Percentiles rank a stretch among this genome's conserved stretches.
Conservation (phyloP, 2,329 filamentous ascomycete genomes). For the Xylariaceae sp. region DNA sequence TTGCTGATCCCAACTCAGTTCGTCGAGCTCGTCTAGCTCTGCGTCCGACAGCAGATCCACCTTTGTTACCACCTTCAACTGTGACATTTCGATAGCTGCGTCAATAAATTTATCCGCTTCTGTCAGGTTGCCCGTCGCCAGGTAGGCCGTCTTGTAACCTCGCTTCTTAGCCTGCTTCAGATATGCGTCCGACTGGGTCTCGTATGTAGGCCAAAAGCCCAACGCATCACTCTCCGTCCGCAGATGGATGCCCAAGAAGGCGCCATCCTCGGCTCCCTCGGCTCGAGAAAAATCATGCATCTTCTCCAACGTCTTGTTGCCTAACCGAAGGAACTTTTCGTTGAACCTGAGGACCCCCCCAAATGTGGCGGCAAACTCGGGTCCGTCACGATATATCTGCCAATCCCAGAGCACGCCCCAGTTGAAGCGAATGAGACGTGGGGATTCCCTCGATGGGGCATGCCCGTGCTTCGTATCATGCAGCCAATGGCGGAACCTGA, state of each 20-base stretch:
- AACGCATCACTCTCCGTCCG: slow-evolving; percentile 44
- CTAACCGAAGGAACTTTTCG: slow-evolving; percentile 38
- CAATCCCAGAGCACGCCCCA: slow-evolving; percentile 44
- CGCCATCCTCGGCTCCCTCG: slow-evolving; percentile 21
- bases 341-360: slow-evolving; percentile 39
- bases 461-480: slow-evolving; percentile 26
- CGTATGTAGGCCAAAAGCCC: slow-evolving; percentile 41
- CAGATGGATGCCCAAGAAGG: slow-evolving; percentile 40
- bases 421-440: slow-evolving; percentile 38
- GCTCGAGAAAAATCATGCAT: slow-evolving; percentile 32
- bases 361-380: slow-evolving; percentile 42
- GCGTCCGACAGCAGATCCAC: slow-evolving; percentile 31
- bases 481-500: slow-evolving; percentile 33
- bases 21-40: slow-evolving; percentile 33
- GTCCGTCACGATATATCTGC: slow-evolving; percentile 42
- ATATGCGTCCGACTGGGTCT: slow-evolving; percentile 38
- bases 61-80: slow-evolving; percentile 37
- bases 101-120: slow-evolving; percentile 37
- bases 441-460: slow-evolving; percentile 26
- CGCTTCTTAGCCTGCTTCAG: slow-evolving; percentile 31
- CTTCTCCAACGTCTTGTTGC: slow-evolving; percentile 32
- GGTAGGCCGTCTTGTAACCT: slow-evolving; percentile 37
- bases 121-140: slow-evolving; percentile 41
- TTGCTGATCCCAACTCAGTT: slow-evolving; percentile 41
- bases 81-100: slow-evolving; percentile 29